Evolutionary conservation across 768 basidiomycete species (phyloP), one percentile per base, ranked within the genome.

Genomic region (Gymnopilus dilepis): DNA sequence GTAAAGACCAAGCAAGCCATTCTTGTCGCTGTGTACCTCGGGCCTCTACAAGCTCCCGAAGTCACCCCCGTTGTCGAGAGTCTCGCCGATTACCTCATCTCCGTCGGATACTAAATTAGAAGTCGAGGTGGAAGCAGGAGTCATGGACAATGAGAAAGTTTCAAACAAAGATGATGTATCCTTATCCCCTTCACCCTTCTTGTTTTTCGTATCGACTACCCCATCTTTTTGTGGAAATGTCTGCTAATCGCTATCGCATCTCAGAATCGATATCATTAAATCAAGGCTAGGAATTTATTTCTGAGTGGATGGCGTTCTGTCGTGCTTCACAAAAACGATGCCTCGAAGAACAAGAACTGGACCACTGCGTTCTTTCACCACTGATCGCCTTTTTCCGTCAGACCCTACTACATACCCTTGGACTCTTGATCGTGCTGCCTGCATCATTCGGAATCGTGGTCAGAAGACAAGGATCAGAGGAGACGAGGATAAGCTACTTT

Each of bases 1-100:
- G 87, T 91, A 48, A 91, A 91, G 81, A 96, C 94, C 17, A 89
- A 83, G 62, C 90, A 92, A 69, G 94, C 92, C n/a, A 78, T 97
- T 58, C 80, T 98, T 55, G 87, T 97, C 21, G 85, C 86, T 5
- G 88, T 89, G 70, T 98, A 97, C 74, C 61, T 61, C 0, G 77
- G 80, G 5, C 93, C 93, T 0, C 70, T 73, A 40, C 89, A 91
- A 71, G 88, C 86, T 2, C 67, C 77, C 15, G 95, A 96, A 72
- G 80, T 84, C 17, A 89, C 86, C 21, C 69, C 81, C 15, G 65
- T 91, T 37, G 91, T 91, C 40, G 87, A 91, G 73, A 70, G 67
- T 5, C 77, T 96, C 22, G 94, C 87, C 33, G 91, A 95, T 74
- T 94, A 95, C 74, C 82, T 97, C 71, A 90, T 84, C 66, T 62